These are phyloP conservation scores for Shiraia sp. DNA, from an alignment of 2,329 filamentous ascomycete species.

Conservation along the genomic window DNA sequence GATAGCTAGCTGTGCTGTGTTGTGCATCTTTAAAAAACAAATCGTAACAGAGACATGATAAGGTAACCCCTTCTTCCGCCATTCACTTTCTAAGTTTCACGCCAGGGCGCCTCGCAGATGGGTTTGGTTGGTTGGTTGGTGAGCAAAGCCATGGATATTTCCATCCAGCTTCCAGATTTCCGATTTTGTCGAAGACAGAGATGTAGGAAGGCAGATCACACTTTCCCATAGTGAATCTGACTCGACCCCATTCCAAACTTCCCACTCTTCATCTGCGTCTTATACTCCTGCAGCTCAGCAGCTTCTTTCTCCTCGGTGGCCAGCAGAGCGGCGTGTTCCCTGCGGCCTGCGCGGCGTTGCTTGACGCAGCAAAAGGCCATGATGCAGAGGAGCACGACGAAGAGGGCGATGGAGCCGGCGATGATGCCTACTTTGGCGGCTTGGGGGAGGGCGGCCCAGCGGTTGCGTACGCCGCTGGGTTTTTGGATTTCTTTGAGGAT, in stretches of 20 bases:
- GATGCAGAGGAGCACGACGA: slow-evolving; percentile 28
- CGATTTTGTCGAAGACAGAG: too few species aligned
- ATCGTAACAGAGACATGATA: too few species aligned
- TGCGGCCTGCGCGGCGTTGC: slow-evolving; percentile 42
- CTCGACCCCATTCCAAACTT: slow-evolving; percentile 22
- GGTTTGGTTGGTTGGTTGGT: too few species aligned
- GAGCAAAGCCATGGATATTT: too few species aligned
- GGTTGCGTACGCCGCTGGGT: slow-evolving; percentile 41
- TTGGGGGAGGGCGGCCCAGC: slow-evolving; percentile 39
- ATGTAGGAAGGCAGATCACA: neutral
- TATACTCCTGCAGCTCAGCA: slow-evolving; percentile 40
- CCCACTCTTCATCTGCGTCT: slow-evolving; percentile 30
- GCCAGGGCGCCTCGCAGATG: too few species aligned
- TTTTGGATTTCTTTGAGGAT: slow-evolving; percentile 40
- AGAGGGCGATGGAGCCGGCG: slow-evolving; percentile 29
- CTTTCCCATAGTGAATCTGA: neutral
- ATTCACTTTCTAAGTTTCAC: neutral
- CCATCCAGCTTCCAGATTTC: too few species aligned
- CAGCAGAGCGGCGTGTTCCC: slow-evolving; percentile 37
- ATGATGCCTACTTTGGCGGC: slow-evolving; percentile 43
- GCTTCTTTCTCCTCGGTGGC: slow-evolving; percentile 43
- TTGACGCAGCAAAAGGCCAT: slow-evolving; percentile 46
- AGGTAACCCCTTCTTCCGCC: neutral
- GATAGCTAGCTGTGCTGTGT: too few species aligned
- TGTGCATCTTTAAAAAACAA: too few species aligned